Evolutionary conservation across 2,329 filamentous ascomycete genomes (phyloP), one percentile per base, ranked within the genome.

Genomic region (Calcarisporium arbuscula): DNA sequence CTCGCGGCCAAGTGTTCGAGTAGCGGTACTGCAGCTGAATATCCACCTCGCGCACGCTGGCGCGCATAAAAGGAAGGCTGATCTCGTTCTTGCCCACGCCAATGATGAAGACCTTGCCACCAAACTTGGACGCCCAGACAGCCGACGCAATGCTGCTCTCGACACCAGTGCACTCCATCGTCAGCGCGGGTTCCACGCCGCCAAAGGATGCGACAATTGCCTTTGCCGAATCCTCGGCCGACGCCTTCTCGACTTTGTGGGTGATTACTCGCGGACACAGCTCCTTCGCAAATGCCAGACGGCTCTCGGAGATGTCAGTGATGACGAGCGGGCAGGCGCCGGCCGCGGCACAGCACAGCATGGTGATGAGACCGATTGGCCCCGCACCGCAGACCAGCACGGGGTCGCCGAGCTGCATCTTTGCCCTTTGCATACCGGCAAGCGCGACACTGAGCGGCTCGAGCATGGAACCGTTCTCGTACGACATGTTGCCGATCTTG

Each of bases 1-100:
- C 90, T 43, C 86, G 77, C 21, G 90, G 92, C 90, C 90, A 96
- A 16, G 87, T 95, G 68, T 96, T 95, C 66, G 75, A 77, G 69
- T 96, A 96, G 42, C 92, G 78, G 68, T 96, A 96, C 68, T 96
- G 90, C 62, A 95, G 92, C 65, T 94, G 86, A 41, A 96, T 70
- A 62, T 96, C 90, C 49, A 96, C 84, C 66, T 96, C 92, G 44
- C 85, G 77, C 6, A 89, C 90, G 51, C 83, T 90, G 38, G 90
- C 74, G 33, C 87, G 70, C 90, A 95, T 95, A 61, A 96, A 96
- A 19, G 90, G 90, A 44, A 96, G 83, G 62, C 77, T 87, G 69
- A 96, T 92, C 69, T 95, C 86, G 58, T 92, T 89, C 72, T 85
- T 90, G 47, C 90, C 92, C 4, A 96, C 89, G 26, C 90, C 90